Conservation (phyloP, 202 grass and related monocot species). For the Panicum hallii region DNA sequence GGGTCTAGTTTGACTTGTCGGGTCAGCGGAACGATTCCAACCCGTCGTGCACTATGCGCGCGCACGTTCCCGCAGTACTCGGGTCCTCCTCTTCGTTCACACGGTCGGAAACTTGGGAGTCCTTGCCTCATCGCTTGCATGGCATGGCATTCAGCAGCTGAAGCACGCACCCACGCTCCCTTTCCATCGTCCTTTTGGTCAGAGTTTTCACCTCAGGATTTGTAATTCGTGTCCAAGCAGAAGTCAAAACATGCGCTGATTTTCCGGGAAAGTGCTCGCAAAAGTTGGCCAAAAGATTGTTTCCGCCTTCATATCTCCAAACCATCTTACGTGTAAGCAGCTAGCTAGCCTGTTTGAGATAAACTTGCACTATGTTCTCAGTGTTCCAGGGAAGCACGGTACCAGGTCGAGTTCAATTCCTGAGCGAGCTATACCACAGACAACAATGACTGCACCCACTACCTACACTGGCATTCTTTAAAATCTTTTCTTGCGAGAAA, state of each 20-base stretch:
- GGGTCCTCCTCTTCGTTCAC: background rate
- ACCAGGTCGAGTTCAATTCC: background rate
- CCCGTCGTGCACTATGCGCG: background rate
- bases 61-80: background rate
- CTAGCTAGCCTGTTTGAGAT: background rate
- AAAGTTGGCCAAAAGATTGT: background rate
- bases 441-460: background rate
- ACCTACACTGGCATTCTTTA: too few relatives aligned
- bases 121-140: background rate
- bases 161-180: background rate
- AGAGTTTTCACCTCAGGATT: background rate
- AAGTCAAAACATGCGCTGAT: too few relatives aligned
- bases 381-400: background rate
- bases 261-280: too few relatives aligned
- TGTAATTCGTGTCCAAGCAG: too few relatives aligned
- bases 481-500: too few relatives aligned
- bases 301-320: background rate
- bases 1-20: background rate
- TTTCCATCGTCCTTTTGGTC: background rate
- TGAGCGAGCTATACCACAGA: background rate
- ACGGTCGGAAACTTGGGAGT: slow-evolving; percentile 21
- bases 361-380: background rate
- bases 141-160: background rate
- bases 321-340: background rate
- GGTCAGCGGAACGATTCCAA: background rate